Base-by-base conservation (phyloP, 116 monocot species). In the Trichopus zeylanicus region DNA sequence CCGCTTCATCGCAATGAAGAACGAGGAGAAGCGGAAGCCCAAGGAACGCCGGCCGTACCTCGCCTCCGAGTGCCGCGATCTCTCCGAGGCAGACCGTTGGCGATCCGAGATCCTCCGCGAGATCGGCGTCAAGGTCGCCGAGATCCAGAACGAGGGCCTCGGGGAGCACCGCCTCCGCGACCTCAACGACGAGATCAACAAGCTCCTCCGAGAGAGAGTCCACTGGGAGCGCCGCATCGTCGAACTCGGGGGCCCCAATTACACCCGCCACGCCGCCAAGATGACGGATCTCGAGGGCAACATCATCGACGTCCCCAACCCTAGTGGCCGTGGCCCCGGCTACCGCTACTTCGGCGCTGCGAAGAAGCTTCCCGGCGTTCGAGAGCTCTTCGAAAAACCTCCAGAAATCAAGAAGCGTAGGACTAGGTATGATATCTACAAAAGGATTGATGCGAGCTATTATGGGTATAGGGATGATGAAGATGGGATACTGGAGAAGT, bases 111-210 rank as follows among this genome's bases (percentile, higher is more conserved):
- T 95, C 60, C 81, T 95, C 29, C 90, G 95, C 4, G 95, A 95
- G 76, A 95, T 95, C 37, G 95, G 95, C 21, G 90, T 80, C 34
- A 95, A 95, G 71, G 95, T 89, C 25, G 74, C 83, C 7, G 95
- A 95, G 67, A 90, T 95, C 57, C 95, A 95, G 61, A 95, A 90
- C 64, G 95, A 95, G 57, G 95, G 90, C 23, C 76, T 90, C 3
- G 95, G 86, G 2, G 95, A 95, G 78, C 89, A 94, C 80, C 81
- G 89, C 3, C 82, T 89, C 23, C 82, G 89, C 33, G 94, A 95
- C 65, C 83, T 95, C 65, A 95, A 95, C 62, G 95, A 95, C 63
- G 95, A 95, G 81, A 90, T 95, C 65, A 95, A 95, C 77, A 97
- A 97, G 74, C 78, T 97, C 60, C 77, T 97, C 39, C 74, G 91